Conservation (phyloP, 371 early-diverging fungal genomes). For the Encephalitozoon cuniculi region DNA sequence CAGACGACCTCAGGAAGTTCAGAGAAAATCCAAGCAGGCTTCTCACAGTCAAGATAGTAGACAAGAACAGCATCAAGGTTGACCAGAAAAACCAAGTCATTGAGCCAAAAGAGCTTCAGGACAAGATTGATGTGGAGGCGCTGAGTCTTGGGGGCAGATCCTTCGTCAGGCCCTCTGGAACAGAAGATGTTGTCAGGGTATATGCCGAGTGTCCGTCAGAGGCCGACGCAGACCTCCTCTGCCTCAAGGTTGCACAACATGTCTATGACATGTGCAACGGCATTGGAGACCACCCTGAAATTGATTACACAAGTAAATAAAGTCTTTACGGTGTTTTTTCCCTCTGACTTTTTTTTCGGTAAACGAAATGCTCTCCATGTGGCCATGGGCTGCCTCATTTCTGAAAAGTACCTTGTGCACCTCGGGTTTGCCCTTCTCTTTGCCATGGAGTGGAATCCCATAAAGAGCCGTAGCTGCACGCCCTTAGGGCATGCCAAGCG, state of each 20-base stretch:
- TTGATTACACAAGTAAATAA: slow-evolving; percentile 37
- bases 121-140: slow-evolving; percentile 70
- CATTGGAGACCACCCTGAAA: slow-evolving; percentile 48
- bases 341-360: too few relatives aligned
- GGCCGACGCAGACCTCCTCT: slow-evolving; percentile 32
- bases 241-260: slow-evolving; percentile 37
- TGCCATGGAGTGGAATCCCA: too few relatives aligned
- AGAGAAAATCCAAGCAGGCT: slow-evolving; percentile 63
- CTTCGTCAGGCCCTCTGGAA: slow-evolving; percentile 80
- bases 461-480: not conserved
- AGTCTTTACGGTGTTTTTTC: not conserved
- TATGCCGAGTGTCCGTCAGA: slow-evolving; percentile 66
- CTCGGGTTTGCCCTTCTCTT: too few relatives aligned
- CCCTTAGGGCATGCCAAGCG: not conserved
- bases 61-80: slow-evolving; percentile 63
- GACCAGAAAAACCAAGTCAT: slow-evolving; percentile 82
- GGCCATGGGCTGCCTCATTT: too few relatives aligned
- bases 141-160: slow-evolving; percentile 59
- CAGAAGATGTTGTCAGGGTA: slow-evolving; percentile 94
- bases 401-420: too few relatives aligned
- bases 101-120: slow-evolving; percentile 77
- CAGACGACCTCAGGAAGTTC: slow-evolving; percentile 19
- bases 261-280: slow-evolving; percentile 52
- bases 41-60: slow-evolving; percentile 75
- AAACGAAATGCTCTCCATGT: too few relatives aligned